Conservation (phyloP, 1,284 basidiomycete species). For the Anthracocystis panici-leucophaei region DNA sequence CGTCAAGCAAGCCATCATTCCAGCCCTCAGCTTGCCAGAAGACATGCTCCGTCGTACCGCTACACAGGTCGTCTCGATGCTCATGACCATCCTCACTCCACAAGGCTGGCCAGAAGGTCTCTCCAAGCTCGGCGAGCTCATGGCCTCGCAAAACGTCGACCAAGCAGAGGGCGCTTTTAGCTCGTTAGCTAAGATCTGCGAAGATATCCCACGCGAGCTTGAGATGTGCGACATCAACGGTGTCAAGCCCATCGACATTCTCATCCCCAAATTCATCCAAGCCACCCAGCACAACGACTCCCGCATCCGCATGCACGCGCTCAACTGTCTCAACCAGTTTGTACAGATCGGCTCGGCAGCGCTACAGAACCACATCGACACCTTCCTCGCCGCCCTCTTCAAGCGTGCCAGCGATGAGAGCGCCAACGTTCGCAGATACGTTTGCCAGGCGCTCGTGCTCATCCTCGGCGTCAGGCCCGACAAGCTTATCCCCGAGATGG, state of each 20-base stretch:
- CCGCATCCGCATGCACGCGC: conserved; percentile 91
- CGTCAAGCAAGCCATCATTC: conserved; percentile 66
- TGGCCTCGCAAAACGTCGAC: conserved; percentile 56
- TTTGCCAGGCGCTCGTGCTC: conserved; percentile 94
- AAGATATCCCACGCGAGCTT: conserved; percentile 95
- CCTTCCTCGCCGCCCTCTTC: conserved; percentile 92
- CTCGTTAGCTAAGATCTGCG: conserved; percentile 93
- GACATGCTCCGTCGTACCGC: conserved; percentile 67
- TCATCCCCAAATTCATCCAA: conserved; percentile 85
- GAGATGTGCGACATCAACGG: conserved; percentile 85
- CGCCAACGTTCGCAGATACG: conserved; percentile 90
- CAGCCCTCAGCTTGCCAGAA: conserved; percentile 61
- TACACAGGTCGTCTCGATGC: conserved; percentile 67
- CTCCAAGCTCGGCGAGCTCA: conserved; percentile 60
- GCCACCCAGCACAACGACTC: conserved; percentile 79
- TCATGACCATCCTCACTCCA: conserved; percentile 65
- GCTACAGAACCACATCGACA: conserved; percentile 87
- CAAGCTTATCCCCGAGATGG: conserved; percentile 95
- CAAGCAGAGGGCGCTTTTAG: conserved; percentile 82
- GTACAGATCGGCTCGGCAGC: conserved; percentile 79
- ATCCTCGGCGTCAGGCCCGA: conserved; percentile 92
- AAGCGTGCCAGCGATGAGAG: conserved; percentile 92
- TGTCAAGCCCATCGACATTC: conserved; percentile 64
- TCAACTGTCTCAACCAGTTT: conserved; percentile 94
- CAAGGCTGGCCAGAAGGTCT: conserved; percentile 66